Conservation (phyloP, 352 stramenopile species). For the Pythium dissotocum region DNA sequence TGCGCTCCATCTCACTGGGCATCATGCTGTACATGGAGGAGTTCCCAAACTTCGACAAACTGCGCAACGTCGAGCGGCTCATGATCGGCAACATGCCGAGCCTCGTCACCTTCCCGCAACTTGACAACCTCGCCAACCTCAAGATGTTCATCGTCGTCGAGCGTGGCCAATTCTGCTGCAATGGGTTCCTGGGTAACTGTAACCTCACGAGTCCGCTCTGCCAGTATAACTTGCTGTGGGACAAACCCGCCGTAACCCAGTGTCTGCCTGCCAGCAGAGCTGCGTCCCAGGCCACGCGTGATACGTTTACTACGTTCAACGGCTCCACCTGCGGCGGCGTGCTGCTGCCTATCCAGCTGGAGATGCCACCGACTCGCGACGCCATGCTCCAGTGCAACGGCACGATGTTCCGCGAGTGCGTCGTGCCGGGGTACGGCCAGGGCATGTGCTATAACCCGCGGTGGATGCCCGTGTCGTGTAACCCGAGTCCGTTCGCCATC, state of each 20-base stretch:
- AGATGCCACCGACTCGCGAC: not conserved
- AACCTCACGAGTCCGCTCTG: conserved; percentile 29
- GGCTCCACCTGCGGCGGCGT: not conserved
- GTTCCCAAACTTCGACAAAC: conserved; percentile 26
- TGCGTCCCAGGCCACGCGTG: conserved; percentile 1
- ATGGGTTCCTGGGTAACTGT: conserved; percentile 38
- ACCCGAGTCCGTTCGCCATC: conserved; percentile 12
- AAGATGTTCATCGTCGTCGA: conserved; percentile 23
- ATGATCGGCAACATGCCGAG: conserved; percentile 18
- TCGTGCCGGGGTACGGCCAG: not conserved
- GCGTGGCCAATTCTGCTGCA: conserved; percentile 27
- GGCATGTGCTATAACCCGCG: conserved; percentile 23
- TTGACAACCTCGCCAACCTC: conserved; percentile 15
- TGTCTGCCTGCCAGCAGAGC: not conserved
- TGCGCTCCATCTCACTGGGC: conserved; percentile 34
- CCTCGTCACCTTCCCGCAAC: conserved; percentile 29
- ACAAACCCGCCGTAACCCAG: conserved; percentile 5
- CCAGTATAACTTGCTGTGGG: not conserved
- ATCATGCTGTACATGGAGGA: conserved; percentile 19
- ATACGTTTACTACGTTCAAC: conserved; percentile 1
- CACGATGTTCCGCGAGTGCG: conserved; percentile 41
- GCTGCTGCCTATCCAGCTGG: not conserved
- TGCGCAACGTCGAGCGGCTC: conserved; percentile 32
- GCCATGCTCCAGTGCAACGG: conserved; percentile 41
- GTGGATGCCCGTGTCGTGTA: conserved; percentile 15